Evolutionary conservation across 2,329 filamentous ascomycete species (phyloP), one percentile per base, ranked within the genome.

Genomic region (Ceratocystis cacaofunesta): DNA sequence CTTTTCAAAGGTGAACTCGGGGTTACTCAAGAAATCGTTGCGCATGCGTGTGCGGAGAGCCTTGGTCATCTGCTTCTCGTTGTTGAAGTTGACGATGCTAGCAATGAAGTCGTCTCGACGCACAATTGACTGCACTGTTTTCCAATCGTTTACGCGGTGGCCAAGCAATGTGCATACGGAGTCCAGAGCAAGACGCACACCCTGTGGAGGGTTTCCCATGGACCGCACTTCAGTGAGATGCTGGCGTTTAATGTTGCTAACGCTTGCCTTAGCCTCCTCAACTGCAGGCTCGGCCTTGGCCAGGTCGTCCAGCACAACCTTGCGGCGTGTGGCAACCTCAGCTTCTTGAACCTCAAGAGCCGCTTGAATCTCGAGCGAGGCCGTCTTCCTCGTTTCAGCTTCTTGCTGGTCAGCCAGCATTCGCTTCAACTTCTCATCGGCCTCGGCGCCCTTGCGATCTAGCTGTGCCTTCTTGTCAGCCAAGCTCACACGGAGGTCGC

Each of bases 381-480:
- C 87, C 48, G 84, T 85, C 77, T 96, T 95, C 70, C 91, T 85
- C 76, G 94, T 88, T 74, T 99, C 92, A 1, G 94, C 94, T 77
- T 96, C 90, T 66, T 87, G 85, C 77, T 99, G 92, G 74, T 99
- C 92, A 28, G 90, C 90, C 70, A 99, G 85, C 94, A 99, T 99
- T 70, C 89, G 88, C 76, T 96, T 90, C 70, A 99, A 78, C 78
- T 99, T 99, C 76, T 97, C 92, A 70, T 96, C 96, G 52, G 95
- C 94, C 76, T 99, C 92, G 1, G 86, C 86, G 72, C 96, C 90
- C 77, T 99, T 99, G 74, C 85, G 87, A 75, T 96, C 91, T 6
- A 99, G 81, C 74, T 97, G 90, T 1, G 82, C 85, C 78, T 96
- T 95, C 82, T 99, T 99, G 76, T 95, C 87, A 1, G 92, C 92